A percentile compares a stretch with the other conserved stretches of the same genome.
Conservation (phyloP, 208 protist genomes). For the Leishmania arabica region DNA sequence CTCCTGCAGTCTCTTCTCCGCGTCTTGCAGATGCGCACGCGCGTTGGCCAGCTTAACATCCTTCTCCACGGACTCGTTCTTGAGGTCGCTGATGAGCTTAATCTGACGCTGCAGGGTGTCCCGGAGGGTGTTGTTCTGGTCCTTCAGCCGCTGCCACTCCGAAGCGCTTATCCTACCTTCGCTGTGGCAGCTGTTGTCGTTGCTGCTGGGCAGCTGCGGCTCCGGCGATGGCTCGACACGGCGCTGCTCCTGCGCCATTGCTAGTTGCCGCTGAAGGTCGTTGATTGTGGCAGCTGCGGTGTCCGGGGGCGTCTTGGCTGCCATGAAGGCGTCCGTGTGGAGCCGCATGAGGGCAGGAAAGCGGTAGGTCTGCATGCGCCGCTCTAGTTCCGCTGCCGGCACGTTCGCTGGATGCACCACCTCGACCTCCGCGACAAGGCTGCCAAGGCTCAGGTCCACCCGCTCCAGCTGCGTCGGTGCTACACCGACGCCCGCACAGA, state of each 20-base stretch:
- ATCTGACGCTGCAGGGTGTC: conserved; percentile 26
- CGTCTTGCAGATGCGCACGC: neutral
- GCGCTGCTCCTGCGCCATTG: conserved; percentile 2
- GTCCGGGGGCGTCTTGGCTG: conserved; percentile 42
- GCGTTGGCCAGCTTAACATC: conserved; percentile 4
- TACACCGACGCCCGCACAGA: conserved; percentile 43
- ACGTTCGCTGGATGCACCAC: conserved; percentile 46
- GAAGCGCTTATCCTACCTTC: neutral
- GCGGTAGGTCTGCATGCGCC: conserved; percentile 42
- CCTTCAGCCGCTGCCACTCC: conserved; percentile 31
- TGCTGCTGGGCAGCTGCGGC: conserved; percentile 24
- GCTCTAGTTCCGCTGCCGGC: conserved; percentile 34
- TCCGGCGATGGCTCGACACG: conserved; percentile 25
- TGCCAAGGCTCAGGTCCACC: conserved; percentile 30
- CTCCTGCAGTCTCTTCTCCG: conserved; percentile 6
- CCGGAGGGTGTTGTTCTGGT: conserved; percentile 31
- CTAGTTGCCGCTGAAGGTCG: conserved; percentile 46
- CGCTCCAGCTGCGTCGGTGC: conserved; percentile 39
- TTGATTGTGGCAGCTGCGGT: conserved; percentile 37
- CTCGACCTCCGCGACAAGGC: conserved; percentile 38
- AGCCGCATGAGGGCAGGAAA: conserved; percentile 41
- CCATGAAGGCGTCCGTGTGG: conserved; percentile 33
- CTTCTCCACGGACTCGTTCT: conserved; percentile 13
- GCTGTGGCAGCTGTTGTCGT: neutral
- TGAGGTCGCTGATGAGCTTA: conserved; percentile 18